A percentile compares a stretch with the other conserved stretches of the same genome.
Evolutionary conservation across 1,139 yeast species (phyloP).

Genomic region (Wickerhamomyces sp.): DNA sequence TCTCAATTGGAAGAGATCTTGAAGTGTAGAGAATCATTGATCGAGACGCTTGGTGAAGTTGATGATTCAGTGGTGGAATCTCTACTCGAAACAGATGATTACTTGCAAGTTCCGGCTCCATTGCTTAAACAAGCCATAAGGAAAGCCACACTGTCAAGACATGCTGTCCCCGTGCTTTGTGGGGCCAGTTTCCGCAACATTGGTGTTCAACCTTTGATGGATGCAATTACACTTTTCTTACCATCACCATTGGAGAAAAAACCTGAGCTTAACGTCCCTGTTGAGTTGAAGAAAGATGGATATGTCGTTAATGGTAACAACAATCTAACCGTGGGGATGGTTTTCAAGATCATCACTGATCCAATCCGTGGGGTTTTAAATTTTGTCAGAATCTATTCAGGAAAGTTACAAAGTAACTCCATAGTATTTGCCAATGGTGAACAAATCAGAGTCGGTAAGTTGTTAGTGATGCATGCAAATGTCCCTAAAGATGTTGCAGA

Average conservation of each 20-base stretch:
- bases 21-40: constrained; percentile 64
- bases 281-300: constrained; percentile 40
- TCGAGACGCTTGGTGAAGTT: constrained; percentile 78
- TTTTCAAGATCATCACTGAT: constrained; percentile 88
- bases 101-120: constrained; percentile 52
- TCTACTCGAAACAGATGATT: constrained; percentile 68
- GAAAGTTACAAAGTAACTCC: constrained; percentile 58
- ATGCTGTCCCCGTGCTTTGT: constrained; percentile 76
- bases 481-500: constrained; percentile 63
- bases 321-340: constrained; percentile 69
- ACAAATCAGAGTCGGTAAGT: constrained; percentile 58
- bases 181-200: constrained; percentile 91
- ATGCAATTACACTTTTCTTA: constrained; percentile 68
- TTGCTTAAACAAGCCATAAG: constrained; percentile 56
- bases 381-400: constrained; percentile 84
- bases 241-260: constrained; percentile 75
- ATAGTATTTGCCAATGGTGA: constrained; percentile 59
- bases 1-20: constrained; percentile 41
- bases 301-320: constrained; percentile 50
- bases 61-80: constrained; percentile 76
- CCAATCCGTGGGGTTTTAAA: constrained; percentile 80
- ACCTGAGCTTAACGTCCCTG: constrained; percentile 46
- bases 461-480: constrained; percentile 87
- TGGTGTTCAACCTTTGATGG: constrained; percentile 92
- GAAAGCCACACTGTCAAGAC: constrained; percentile 50